Conservation (phyloP, 1,139 yeast species). For the Blastobotrys illinoisensis region DNA sequence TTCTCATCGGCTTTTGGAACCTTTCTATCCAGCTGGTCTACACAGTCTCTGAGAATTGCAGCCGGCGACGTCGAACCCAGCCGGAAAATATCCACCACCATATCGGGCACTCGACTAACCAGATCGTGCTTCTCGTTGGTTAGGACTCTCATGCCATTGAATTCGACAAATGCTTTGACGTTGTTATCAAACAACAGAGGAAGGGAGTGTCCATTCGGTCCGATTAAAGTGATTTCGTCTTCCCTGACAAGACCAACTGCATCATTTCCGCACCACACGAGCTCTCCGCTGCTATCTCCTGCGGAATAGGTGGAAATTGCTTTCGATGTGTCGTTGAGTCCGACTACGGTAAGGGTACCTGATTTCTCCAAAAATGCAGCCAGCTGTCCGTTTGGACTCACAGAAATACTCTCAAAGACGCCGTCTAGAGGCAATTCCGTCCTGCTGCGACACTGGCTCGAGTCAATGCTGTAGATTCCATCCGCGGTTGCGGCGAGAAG, state of each 20-base stretch:
- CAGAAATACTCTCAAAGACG: conserved; percentile 48
- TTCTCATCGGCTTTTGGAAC: conserved; percentile 85
- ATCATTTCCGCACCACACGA: conserved; percentile 85
- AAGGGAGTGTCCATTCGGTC: conserved; percentile 60
- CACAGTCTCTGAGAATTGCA: conserved; percentile 75
- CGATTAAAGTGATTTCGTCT: conserved; percentile 65
- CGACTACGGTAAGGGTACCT: conserved; percentile 49
- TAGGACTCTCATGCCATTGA: conserved; percentile 68
- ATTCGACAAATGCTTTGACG: conserved; percentile 43
- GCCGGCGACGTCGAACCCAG: conserved; percentile 83
- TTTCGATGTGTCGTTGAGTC: conserved; percentile 42
- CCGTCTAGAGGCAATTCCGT: conserved; percentile 37
- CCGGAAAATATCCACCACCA: conserved; percentile 59
- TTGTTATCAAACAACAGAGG: conserved; percentile 42
- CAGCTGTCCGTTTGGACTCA: conserved; percentile 59
- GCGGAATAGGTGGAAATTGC: conserved; percentile 43
- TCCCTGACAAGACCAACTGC: conserved; percentile 56
- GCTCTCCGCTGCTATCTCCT: conserved; percentile 15
- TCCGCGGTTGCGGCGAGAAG: conserved; percentile 28
- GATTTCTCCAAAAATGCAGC: conserved; percentile 50
- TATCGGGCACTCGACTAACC: conserved; percentile 56
- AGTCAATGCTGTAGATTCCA: conserved; percentile 4
- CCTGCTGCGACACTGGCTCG: conserved; percentile 2
- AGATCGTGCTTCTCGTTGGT: conserved; percentile 57
- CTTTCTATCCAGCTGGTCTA: conserved; percentile 62